phyloP scores from a whole-genome alignment of 345 rosid species.

The Melaleuca alternifolia region DNA sequence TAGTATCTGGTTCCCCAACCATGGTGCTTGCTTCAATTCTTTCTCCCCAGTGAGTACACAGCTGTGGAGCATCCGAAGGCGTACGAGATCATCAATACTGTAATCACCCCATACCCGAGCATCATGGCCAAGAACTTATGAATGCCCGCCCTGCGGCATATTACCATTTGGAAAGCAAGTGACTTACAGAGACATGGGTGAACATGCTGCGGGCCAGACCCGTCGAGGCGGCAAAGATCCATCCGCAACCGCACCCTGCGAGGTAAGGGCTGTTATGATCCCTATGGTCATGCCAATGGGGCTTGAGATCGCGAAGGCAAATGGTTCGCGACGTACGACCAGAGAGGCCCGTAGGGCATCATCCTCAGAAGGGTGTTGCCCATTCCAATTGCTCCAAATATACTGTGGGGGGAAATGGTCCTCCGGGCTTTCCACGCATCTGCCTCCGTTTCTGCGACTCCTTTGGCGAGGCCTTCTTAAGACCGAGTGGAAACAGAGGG shows the following conservation, averaged over 20 bases:
- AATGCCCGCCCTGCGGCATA: conserved; percentile 5
- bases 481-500: conserved; percentile 78
- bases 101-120: conserved; percentile 49
- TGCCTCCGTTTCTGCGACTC: conserved; percentile 41
- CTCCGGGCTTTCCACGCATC: conserved; percentile 80
- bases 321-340: conserved; percentile 47
- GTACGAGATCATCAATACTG: conserved; percentile 75
- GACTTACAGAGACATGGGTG: neutral
- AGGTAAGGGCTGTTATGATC: conserved; percentile 57
- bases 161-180: conserved; percentile 44
- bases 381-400: conserved; percentile 83
- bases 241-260: conserved; percentile 66
- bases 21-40: neutral
- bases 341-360: conserved; percentile 59
- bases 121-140: conserved; percentile 43
- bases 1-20: neutral
- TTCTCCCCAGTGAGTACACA: neutral
- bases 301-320: conserved; percentile 73
- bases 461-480: conserved; percentile 18
- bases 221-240: conserved; percentile 70
- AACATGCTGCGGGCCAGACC: conserved; percentile 61
- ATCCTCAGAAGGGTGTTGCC: conserved; percentile 76
- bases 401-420: conserved; percentile 60
- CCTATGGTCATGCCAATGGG: conserved; percentile 69
- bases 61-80: neutral